These are phyloP conservation scores for Suillus fuscotomentosus DNA, from an alignment of 768 basidiomycete genomes.

Conservation along the genomic window DNA sequence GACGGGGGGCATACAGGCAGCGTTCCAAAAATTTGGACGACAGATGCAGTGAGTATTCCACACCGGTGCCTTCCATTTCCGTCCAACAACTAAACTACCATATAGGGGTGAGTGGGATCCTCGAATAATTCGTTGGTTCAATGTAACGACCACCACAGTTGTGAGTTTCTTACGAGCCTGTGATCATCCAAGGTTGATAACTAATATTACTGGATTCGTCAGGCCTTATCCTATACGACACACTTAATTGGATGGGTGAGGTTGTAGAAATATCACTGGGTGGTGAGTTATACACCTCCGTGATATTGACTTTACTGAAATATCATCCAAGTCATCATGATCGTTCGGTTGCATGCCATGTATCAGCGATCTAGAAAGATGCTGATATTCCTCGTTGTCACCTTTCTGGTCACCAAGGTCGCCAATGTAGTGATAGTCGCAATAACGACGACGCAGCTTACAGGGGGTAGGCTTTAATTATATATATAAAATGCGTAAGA, in stretches of 20 bases:
- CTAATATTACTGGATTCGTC: not conserved
- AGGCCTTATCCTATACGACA: not conserved
- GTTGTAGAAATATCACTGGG: not conserved
- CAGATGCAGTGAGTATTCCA: not conserved
- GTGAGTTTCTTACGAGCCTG: not conserved
- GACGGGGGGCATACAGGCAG: not conserved
- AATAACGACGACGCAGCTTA: accelerated
- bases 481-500: no score
- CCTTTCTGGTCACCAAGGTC: not conserved
- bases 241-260: not conserved
- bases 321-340: not conserved
- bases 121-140: not conserved
- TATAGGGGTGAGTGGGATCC: not conserved
- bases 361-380: not conserved
- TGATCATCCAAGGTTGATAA: not conserved
- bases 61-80: not conserved
- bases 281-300: not conserved
- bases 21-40: not conserved
- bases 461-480: not conserved
- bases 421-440: accelerated
- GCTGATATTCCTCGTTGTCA: not conserved
- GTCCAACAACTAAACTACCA: not conserved
- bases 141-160: not conserved
- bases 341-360: not conserved
- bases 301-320: not conserved